A percentile compares a stretch with the other conserved stretches of the same genome.
Evolutionary conservation across 1,284 basidiomycete genomes (phyloP).

Genomic region (Entoloma clypeatum): DNA sequence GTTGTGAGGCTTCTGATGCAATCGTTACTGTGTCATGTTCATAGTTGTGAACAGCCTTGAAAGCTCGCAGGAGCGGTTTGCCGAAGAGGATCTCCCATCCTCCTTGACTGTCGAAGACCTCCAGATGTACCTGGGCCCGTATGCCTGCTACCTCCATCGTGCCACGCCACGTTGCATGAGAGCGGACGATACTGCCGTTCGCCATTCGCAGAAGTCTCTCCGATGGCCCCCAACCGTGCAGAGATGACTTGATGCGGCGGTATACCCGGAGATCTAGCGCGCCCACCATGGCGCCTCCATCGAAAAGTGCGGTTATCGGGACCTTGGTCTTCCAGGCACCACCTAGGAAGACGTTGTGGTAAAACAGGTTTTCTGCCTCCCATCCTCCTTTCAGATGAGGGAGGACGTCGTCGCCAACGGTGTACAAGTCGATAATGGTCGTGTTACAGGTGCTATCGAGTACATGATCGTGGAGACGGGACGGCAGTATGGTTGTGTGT

Average conservation of each 20-base stretch:
- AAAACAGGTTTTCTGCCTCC: background rate
- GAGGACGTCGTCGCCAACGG: background rate
- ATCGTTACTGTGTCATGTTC: slow-evolving; percentile 14
- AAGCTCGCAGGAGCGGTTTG: slow-evolving; percentile 16
- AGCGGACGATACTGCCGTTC: slow-evolving; percentile 16
- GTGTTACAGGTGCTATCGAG: background rate
- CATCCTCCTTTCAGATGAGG: background rate
- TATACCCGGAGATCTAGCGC: slow-evolving; percentile 13
- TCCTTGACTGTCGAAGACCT: slow-evolving; percentile 24
- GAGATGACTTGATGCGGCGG: background rate
- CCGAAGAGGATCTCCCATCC: slow-evolving; percentile 25
- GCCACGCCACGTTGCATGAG: slow-evolving; percentile 18
- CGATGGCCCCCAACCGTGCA: slow-evolving; percentile 11
- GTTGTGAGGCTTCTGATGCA: no score
- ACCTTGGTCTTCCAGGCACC: background rate
- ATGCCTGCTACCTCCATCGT: slow-evolving; percentile 12
- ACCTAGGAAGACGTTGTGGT: background rate
- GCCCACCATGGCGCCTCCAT: slow-evolving; percentile 20
- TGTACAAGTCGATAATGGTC: slow-evolving; percentile 2
- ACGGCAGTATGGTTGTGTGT: background rate
- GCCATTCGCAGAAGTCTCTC: no score
- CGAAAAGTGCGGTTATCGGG: slow-evolving; percentile 5
- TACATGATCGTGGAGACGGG: background rate
- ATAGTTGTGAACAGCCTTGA: slow-evolving; percentile 21
- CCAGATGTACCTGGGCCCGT: slow-evolving; percentile 11